Conservation (phyloP, 1,139 yeast genomes). For the Arxiozyma heterogenica region DNA sequence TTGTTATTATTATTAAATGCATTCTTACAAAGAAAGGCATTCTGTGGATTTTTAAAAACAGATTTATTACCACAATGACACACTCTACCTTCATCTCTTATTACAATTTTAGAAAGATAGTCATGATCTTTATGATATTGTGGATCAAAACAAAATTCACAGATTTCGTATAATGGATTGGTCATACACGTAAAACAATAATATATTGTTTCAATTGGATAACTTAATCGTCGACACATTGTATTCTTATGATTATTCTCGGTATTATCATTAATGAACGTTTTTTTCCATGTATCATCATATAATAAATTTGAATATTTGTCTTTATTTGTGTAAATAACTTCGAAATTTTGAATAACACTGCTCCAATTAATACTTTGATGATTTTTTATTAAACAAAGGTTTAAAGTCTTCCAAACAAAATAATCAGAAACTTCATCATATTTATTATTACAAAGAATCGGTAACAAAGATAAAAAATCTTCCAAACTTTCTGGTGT, state of each 20-base stretch:
- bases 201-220: slow-evolving; percentile 25
- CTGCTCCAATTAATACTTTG: slow-evolving; percentile 20
- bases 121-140: slow-evolving; percentile 69
- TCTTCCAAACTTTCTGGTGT: slow-evolving; percentile 10
- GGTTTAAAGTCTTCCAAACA: slow-evolving; percentile 22
- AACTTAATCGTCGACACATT: slow-evolving; percentile 23
- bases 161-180: slow-evolving; percentile 38
- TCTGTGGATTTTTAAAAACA: slow-evolving; percentile 35
- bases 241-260: slow-evolving; percentile 18
- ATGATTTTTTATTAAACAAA: slow-evolving; percentile 11
- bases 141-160: slow-evolving; percentile 67
- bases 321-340: slow-evolving; percentile 8
- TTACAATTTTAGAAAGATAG: slow-evolving; percentile 62
- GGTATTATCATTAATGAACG: slow-evolving; percentile 7
- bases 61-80: slow-evolving; percentile 92
- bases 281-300: slow-evolving; percentile 18
- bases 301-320: slow-evolving; percentile 12
- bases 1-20: slow-evolving; percentile 36
- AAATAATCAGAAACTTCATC: slow-evolving; percentile 20
- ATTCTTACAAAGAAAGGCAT: slow-evolving; percentile 39
- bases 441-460: slow-evolving; percentile 18
- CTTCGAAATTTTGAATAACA: slow-evolving; percentile 6
- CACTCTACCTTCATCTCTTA: slow-evolving; percentile 81
- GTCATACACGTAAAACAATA: slow-evolving; percentile 29
- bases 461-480: slow-evolving; percentile 18